phyloP scores from a whole-genome alignment of 1,284 basidiomycete species.

The Volvariella surrecta region DNA sequence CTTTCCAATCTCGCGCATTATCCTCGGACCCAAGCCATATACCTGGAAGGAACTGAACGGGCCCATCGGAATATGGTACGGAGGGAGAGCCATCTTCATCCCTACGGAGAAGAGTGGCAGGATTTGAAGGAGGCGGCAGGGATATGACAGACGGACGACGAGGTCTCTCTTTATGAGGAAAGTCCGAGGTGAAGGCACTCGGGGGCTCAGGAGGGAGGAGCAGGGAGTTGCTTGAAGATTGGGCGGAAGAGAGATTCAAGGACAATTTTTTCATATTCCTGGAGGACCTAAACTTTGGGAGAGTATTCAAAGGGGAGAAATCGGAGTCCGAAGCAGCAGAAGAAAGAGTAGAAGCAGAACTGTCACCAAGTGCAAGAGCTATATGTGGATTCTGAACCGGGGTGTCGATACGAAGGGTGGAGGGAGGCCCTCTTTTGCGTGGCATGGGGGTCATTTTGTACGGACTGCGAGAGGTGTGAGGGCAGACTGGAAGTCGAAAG shows the following conservation, averaged over 20 bases:
- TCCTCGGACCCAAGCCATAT: conserved; percentile 94
- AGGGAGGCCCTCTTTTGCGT: conserved; percentile 47
- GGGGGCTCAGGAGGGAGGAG: conserved; percentile 26
- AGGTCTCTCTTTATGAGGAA: conserved; percentile 21
- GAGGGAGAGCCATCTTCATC: conserved; percentile 53
- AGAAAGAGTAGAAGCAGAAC: conserved; percentile 40
- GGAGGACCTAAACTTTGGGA: conserved; percentile 29
- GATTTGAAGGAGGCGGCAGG: conserved; percentile 33
- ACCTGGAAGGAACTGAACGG: conserved; percentile 82
- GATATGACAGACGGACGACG: conserved; percentile 56
- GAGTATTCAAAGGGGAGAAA: conserved; percentile 30
- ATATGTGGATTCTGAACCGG: conserved; percentile 38
- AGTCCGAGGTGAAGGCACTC: conserved; percentile 17
- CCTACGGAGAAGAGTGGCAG: conserved; percentile 44
- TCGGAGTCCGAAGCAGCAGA: conserved; percentile 46
- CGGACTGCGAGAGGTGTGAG: conserved; percentile 8
- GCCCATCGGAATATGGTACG: conserved; percentile 78
- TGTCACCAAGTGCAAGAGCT: conserved; percentile 38
- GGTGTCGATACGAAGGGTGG: conserved; percentile 52
- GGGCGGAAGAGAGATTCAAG: conserved; percentile 52
- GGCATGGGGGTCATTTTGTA: conserved; percentile 25
- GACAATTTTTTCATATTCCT: conserved; percentile 75
- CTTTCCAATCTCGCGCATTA: conserved; percentile 75
- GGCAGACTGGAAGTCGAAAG: conserved; percentile 20
- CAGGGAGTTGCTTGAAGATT: conserved; percentile 47